These are phyloP conservation scores for Rhododendron griersonianum DNA, from an alignment of 148 eudicot genomes.

Conservation along the genomic window DNA sequence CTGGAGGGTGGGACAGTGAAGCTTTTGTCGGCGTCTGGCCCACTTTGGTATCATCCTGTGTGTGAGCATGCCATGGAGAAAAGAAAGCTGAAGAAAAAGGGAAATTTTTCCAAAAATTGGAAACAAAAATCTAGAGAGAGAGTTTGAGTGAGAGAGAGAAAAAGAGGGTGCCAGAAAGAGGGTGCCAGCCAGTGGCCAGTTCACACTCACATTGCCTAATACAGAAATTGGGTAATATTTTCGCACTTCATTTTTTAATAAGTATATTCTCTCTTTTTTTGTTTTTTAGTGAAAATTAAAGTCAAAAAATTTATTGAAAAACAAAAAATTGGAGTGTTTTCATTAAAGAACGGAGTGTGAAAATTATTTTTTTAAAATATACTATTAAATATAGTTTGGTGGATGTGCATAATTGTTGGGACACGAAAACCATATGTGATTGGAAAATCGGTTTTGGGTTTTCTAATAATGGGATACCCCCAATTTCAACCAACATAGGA, in stretches of 20 bases:
- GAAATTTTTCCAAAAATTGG: neutral
- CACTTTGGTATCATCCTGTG: neutral
- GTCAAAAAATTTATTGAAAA: too few relatives aligned
- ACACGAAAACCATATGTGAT: too few relatives aligned
- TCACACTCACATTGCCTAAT: neutral
- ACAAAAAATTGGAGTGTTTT: too few relatives aligned
- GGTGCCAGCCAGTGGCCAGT: slow-evolving; percentile 5
- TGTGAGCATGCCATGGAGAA: neutral
- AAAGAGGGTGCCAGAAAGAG: neutral
- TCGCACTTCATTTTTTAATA: too few relatives aligned
- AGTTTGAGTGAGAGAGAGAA: neutral
- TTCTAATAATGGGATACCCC: neutral
- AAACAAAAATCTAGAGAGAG: neutral
- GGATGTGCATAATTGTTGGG: too few relatives aligned
- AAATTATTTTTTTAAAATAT: too few relatives aligned
- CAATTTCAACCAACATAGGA: neutral
- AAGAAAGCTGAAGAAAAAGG: neutral
- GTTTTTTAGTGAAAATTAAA: too few relatives aligned
- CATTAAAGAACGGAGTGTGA: too few relatives aligned
- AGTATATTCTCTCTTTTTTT: too few relatives aligned
- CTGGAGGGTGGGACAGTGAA: neutral
- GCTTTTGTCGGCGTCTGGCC: slow-evolving; percentile 1
- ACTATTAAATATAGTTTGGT: neutral
- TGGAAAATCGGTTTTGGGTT: neutral
- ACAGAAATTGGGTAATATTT: too few relatives aligned